Base-by-base conservation (phyloP, 139 green algal species). In the Volvox africanus region DNA sequence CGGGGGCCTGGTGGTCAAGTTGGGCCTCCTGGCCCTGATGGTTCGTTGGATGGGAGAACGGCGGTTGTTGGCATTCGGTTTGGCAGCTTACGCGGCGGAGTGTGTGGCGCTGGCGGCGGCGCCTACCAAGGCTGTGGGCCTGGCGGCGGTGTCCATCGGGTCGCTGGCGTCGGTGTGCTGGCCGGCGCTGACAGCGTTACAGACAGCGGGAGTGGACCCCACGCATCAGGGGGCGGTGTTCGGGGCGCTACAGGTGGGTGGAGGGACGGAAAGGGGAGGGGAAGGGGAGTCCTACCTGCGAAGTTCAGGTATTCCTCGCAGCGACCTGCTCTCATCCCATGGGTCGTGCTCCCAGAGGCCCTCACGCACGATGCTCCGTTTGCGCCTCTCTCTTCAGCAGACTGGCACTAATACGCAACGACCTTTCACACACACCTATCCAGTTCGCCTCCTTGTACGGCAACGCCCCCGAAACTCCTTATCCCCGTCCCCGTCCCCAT, bases 1-100 rank as follows among this genome's bases (percentile, higher is more conserved):
- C 21, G 90, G 89, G 16, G 95, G 96, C 30, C 93, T 98, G 55
- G 14, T 97, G 20, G 94, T 97, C 22, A 96, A 98, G 89, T 92
- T 91, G 3, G 17, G 96, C 17, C 81, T 97, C 75, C 93, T 97
- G 86, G 88, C 92, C 5, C 33, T 76, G 36, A 73, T 97, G 83
- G 91, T 97, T 28, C 80, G 33, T 55, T 80, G 44, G 62, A 30
- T 97, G 78, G 95, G 95, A 30, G 95, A 97, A 91, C 67, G 82
- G 44, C 61, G 91, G n/a, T 86, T 97, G 84, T 90, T 97, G 71
- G 67, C 91, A 24, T 30, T 95, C 24, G 96, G 93, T 67, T 90
- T 79, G 76, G 55, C 18, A 3, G 82, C 91, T 0, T 92, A 91
- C 75, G 80, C 69, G 13, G 28, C 68, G 22, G 92, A 97, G 89